Percentiles rank a stretch among this genome's conserved stretches.
Evolutionary conservation across 2,329 filamentous ascomycete genomes (phyloP).

Genomic region (Penicillium sp.): DNA sequence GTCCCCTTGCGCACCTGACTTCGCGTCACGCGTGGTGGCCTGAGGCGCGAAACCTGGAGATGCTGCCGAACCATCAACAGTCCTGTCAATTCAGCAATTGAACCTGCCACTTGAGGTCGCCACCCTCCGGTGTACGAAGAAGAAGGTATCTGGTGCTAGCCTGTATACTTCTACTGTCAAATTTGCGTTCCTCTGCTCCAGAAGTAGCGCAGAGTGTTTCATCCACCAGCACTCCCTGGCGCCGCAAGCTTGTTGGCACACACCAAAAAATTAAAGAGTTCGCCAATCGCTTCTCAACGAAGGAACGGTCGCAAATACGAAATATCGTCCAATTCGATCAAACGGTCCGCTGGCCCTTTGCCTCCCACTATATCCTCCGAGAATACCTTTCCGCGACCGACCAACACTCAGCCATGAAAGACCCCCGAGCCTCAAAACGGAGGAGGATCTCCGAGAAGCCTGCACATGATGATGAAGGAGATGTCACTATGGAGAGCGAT

Average conservation of each 20-base stretch:
- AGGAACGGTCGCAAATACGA: slow-evolving; percentile 13
- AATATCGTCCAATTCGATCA: neutral
- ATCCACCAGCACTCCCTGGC: slow-evolving; percentile 6
- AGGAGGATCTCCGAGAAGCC: slow-evolving; percentile 43
- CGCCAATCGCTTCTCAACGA: slow-evolving; percentile 2
- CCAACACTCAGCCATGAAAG: slow-evolving; percentile 37
- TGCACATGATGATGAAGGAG: slow-evolving; percentile 38
- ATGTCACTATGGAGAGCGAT: slow-evolving; percentile 38
- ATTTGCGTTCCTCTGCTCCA: neutral
- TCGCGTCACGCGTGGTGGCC: slow-evolving; percentile 40
- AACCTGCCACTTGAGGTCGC: neutral
- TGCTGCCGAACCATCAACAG: slow-evolving; percentile 31
- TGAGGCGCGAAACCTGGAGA: slow-evolving; percentile 35
- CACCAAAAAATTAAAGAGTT: slow-evolving; percentile 11
- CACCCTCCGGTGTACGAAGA: neutral
- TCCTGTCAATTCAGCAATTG: slow-evolving; percentile 17
- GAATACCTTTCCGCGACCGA: neutral
- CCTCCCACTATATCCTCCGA: neutral
- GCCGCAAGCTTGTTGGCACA: slow-evolving; percentile 12
- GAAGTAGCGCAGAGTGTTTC: slow-evolving; percentile 2
- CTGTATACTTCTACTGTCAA: neutral
- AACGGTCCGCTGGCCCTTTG: neutral
- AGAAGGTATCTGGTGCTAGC: neutral
- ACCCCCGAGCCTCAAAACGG: slow-evolving; percentile 44
- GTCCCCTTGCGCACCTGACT: slow-evolving; percentile 30